Evolutionary conservation across 1,284 basidiomycete genomes (phyloP).

Genomic region (Trametes pubescens): DNA sequence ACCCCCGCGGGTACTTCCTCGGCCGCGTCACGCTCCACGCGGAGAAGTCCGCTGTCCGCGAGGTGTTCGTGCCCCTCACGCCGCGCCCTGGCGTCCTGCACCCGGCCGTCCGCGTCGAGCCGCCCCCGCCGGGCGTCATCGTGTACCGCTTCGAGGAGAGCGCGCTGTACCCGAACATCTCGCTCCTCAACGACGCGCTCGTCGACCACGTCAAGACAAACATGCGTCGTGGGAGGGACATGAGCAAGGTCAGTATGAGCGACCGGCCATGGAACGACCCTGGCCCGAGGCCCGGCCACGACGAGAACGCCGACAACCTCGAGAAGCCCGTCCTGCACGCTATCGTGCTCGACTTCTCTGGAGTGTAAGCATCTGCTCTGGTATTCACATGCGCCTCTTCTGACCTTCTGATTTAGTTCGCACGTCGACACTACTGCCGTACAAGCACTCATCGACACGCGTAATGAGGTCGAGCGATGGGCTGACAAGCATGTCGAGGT

Average conservation of each 20-base stretch:
- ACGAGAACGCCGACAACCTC: conserved; percentile 59
- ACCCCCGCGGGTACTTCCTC: conserved; percentile 91
- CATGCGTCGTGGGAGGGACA: conserved; percentile 82
- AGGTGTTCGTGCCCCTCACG: conserved; percentile 86
- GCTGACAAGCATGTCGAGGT: conserved; percentile 83
- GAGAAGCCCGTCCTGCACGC: conserved; percentile 80
- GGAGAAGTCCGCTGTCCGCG: conserved; percentile 56
- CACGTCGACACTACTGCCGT: conserved; percentile 90
- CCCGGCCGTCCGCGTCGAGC: conserved; percentile 74
- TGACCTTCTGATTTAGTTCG: conserved; percentile 51
- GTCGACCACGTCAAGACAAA: conserved; percentile 84
- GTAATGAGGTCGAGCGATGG: conserved; percentile 90
- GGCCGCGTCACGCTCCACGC: conserved; percentile 68
- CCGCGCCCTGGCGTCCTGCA: conserved; percentile 68
- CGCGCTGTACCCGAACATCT: conserved; percentile 93
- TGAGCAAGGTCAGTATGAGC: conserved; percentile 64
- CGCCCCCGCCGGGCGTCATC: conserved; percentile 88
- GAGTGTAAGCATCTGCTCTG: conserved; percentile 64
- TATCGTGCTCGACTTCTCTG: conserved; percentile 91
- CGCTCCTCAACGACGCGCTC: conserved; percentile 78
- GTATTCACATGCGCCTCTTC: conserved; percentile 16
- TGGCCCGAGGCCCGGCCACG: conserved; percentile 64
- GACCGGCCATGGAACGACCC: conserved; percentile 98
- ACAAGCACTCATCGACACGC: conserved; percentile 91
- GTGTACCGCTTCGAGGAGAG: conserved; percentile 96